Base-by-base conservation (phyloP, 129 eudicot genomes). In the Oenanthe sinensis region DNA sequence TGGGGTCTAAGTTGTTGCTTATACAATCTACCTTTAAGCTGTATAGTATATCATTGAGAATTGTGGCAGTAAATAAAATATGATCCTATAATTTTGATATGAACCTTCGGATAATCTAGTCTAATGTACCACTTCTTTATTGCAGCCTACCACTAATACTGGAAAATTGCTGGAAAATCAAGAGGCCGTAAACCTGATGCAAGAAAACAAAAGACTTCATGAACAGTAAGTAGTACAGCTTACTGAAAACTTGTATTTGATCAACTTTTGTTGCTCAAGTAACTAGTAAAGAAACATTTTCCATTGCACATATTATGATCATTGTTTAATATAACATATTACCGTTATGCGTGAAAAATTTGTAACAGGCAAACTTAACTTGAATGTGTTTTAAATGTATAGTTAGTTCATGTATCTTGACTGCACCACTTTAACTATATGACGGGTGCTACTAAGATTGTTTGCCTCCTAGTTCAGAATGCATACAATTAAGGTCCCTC, bases 181-280 rank as follows among this genome's bases (percentile, higher is more conserved):
- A 70, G 85, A 84, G 80, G 81, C 80, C 82, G 77, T 76, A 48
- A 71, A 1, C 58, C 5, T 91, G 75, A 71, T 89, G 77, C 81
- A 89, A 79, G 81, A 87, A 79, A 87, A 94, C 87, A 76, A 74
- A 81, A 85, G 65, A 77, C 96, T 91, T 22, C 87, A 44, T 36
- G 71, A 74, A 54, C 65, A 83, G 98, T 93, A 84, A 89, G 93
- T 87, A 49, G 22, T 67, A 67, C 72, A 67, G 20, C 42, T 67
- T 67, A 30, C n/a, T 48, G 48, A 24, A 75, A 6, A 62, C 26
- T 26, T 43, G 33, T 67, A 45, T 20, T 45, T 47, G 36, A 28
- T 22, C 33, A 22, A 5, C 28, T 55, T 77, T 47, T 62, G 62
- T 58, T 43, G 54, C 28, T 22, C 9, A 55, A 62, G 58, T 48